These are phyloP conservation scores for Simplicillium aogashimaense DNA, from an alignment of 2,329 filamentous ascomycete genomes.

Conservation along the genomic window DNA sequence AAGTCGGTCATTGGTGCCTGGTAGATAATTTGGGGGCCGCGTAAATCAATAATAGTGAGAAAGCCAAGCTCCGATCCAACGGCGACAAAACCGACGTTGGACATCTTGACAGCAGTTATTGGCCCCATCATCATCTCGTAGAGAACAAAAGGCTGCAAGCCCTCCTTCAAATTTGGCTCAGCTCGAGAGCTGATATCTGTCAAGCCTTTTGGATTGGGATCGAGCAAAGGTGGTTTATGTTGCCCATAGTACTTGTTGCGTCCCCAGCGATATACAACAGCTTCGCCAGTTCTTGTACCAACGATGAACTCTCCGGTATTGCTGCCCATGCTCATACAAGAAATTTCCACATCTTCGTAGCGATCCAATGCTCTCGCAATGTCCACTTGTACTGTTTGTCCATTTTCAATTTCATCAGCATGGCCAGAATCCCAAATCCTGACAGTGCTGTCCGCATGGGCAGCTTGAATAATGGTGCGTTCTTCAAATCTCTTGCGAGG, in stretches of 20 bases:
- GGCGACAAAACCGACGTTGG: slow-evolving; percentile 88
- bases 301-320: slow-evolving; percentile 76
- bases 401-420: slow-evolving; percentile 88
- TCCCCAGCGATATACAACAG: slow-evolving; percentile 83
- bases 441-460: slow-evolving; percentile 87
- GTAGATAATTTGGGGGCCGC: slow-evolving; percentile 78
- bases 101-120: slow-evolving; percentile 70
- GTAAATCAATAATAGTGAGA: slow-evolving; percentile 74
- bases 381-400: slow-evolving; percentile 72
- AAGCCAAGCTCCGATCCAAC: slow-evolving; percentile 77
- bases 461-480: slow-evolving; percentile 75
- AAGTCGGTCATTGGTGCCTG: slow-evolving; percentile 64
- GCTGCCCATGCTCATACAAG: slow-evolving; percentile 70
- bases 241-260: slow-evolving; percentile 63
- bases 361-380: slow-evolving; percentile 72
- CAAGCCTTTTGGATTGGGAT: slow-evolving; percentile 57
- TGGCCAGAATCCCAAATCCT: slow-evolving; percentile 88
- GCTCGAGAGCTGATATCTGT: slow-evolving; percentile 64
- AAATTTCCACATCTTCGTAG: slow-evolving; percentile 67
- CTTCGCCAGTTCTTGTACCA: slow-evolving; percentile 73
- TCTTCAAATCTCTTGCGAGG: slow-evolving; percentile 69
- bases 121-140: slow-evolving; percentile 77
- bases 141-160: slow-evolving; percentile 68
- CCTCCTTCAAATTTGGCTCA: slow-evolving; percentile 66
- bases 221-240: slow-evolving; percentile 39